phyloP scores from a whole-genome alignment of 2,329 filamentous ascomycete species.

The Ophiostoma himal-ulmi region DNA sequence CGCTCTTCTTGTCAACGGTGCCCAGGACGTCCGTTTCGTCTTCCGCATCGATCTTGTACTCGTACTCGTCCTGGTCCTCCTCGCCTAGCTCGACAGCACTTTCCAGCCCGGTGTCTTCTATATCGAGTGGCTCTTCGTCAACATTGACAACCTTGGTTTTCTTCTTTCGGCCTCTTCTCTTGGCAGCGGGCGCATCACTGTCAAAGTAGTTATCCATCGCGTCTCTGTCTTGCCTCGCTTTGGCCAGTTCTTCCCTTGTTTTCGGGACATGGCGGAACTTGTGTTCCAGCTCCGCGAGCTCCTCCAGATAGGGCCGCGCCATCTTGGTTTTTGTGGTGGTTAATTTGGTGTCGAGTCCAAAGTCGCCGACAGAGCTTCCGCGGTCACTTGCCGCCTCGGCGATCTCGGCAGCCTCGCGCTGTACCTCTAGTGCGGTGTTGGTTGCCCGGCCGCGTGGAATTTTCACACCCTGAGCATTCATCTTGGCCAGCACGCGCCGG shows the following conservation, averaged over 20 bases:
- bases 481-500: constrained; percentile 38
- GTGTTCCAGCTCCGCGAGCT: neutral
- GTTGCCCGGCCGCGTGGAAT: constrained; percentile 45
- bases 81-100: neutral
- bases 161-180: neutral
- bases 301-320: neutral
- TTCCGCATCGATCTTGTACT: neutral
- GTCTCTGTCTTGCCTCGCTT: neutral
- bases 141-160: neutral
- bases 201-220: neutral
- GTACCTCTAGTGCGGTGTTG: constrained; percentile 28
- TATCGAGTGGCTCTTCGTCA: neutral
- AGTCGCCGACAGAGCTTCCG: neutral
- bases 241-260: neutral
- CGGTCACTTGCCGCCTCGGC: neutral
- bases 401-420: neutral
- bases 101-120: neutral
- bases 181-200: neutral
- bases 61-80: neutral
- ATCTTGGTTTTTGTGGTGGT: neutral
- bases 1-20: neutral
- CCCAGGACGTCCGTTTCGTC: neutral
- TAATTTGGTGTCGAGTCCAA: neutral
- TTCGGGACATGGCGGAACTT: neutral
- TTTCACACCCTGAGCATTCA: constrained; percentile 39